phyloP scores from a whole-genome alignment of 2,329 filamentous ascomycete genomes.

The Verticillium zaregamsianum region DNA sequence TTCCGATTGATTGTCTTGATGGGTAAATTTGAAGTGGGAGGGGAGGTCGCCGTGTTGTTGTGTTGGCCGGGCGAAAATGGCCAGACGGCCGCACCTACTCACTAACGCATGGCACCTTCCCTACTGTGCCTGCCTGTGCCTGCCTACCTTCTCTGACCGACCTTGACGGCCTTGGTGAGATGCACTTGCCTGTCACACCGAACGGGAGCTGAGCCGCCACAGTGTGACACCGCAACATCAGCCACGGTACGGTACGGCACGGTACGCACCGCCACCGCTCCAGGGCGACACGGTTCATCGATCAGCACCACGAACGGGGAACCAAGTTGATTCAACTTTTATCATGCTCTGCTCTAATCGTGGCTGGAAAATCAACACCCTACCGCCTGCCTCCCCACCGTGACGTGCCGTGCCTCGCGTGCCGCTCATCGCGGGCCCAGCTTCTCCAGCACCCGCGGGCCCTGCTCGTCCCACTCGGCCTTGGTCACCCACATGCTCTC shows the following conservation, averaged over 20 bases:
- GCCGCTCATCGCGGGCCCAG: conserved; percentile 72
- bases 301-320: background rate
- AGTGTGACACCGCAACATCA: background rate
- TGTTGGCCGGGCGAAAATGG: background rate
- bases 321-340: background rate
- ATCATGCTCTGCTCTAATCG: conserved; percentile 6
- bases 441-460: conserved; percentile 80
- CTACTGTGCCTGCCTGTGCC: background rate
- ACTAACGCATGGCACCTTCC: background rate
- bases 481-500: conserved; percentile 99
- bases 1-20: background rate
- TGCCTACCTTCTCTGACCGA: background rate
- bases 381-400: background rate
- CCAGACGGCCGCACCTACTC: background rate
- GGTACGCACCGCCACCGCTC: too few relatives aligned
- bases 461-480: conserved; percentile 95
- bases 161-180: background rate
- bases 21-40: background rate
- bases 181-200: background rate
- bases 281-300: too few relatives aligned
- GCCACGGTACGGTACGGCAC: background rate
- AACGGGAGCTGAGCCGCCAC: background rate
- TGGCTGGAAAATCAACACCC: conserved; percentile 3
- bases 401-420: too few relatives aligned
- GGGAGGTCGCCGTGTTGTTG: background rate